phyloP scores from a whole-genome alignment of 176 grass and related monocot genomes.

The Paspalum vaginatum region DNA sequence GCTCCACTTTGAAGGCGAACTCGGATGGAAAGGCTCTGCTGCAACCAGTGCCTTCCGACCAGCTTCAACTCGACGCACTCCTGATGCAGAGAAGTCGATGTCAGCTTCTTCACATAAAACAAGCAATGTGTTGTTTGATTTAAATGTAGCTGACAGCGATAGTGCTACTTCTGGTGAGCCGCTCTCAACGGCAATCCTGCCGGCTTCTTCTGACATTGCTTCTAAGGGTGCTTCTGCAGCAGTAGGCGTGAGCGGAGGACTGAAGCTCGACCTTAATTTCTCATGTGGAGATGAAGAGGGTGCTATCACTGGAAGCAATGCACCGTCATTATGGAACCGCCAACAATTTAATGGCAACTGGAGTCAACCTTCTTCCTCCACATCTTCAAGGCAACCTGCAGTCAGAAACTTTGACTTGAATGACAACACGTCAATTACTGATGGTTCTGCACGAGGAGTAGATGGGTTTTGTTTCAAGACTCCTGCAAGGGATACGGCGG shows the following conservation, averaged over 20 bases:
- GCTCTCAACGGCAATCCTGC: conserved; percentile 37
- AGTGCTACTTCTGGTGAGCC: conserved; percentile 47
- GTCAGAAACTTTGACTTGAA: conserved; percentile 75
- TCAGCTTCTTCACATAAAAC: conserved; percentile 51
- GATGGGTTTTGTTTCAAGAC: conserved; percentile 42
- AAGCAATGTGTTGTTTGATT: conserved; percentile 51
- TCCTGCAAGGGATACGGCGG: conserved; percentile 23
- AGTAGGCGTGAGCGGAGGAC: conserved; percentile 31
- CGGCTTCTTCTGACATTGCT: conserved; percentile 34
- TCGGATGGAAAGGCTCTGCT: conserved; percentile 82
- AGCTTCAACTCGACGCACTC: conserved; percentile 50
- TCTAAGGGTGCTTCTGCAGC: conserved; percentile 45
- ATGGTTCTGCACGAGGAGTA: conserved; percentile 42
- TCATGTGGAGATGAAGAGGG: conserved; percentile 50
- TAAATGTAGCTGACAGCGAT: conserved; percentile 58
- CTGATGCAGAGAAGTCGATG: conserved; percentile 43
- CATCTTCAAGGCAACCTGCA: conserved; percentile 59
- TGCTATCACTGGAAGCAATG: conserved; percentile 20
- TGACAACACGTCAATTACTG: conserved; percentile 48
- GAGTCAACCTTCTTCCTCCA: conserved; percentile 52
- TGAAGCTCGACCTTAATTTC: conserved; percentile 61
- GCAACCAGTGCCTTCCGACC: conserved; percentile 78
- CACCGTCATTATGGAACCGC: conserved; percentile 39
- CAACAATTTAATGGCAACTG: conserved; percentile 35
- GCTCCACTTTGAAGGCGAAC: conserved; percentile 63